A percentile compares a stretch with the other conserved stretches of the same genome.
These are phyloP conservation scores for Cerrena zonata DNA, from an alignment of 1,284 basidiomycete species.

Conservation along the genomic window DNA sequence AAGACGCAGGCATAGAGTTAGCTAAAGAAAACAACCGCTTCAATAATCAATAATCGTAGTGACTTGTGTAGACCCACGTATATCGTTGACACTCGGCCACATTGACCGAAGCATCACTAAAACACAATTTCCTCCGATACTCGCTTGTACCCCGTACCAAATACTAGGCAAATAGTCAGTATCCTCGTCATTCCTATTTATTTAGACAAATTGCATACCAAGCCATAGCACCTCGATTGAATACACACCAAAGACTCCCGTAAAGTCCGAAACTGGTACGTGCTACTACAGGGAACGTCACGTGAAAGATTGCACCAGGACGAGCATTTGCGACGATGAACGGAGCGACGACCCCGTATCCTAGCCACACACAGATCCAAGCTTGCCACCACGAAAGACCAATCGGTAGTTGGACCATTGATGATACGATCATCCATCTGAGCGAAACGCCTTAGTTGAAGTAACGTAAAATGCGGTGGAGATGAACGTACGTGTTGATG, in stretches of 20 bases:
- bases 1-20: slow-evolving; percentile 63
- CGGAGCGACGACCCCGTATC: slow-evolving; percentile 66
- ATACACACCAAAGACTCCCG: slow-evolving; percentile 77
- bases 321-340: slow-evolving; percentile 79
- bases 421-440: slow-evolving; percentile 72
- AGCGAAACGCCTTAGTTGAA: slow-evolving; percentile 8
- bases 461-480: slow-evolving; percentile 1
- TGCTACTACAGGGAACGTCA: slow-evolving; percentile 77
- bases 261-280: slow-evolving; percentile 78
- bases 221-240: slow-evolving; percentile 76
- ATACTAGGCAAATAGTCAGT: slow-evolving; percentile 34
- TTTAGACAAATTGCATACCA: slow-evolving; percentile 39
- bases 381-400: slow-evolving; percentile 82
- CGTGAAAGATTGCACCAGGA: slow-evolving; percentile 72
- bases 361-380: slow-evolving; percentile 74
- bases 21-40: slow-evolving; percentile 29
- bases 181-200: background rate
- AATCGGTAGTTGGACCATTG: slow-evolving; percentile 56
- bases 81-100: slow-evolving; percentile 67
- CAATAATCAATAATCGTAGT: background rate
- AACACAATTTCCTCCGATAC: slow-evolving; percentile 75
- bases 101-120: slow-evolving; percentile 68
- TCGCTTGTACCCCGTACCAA: slow-evolving; percentile 79
- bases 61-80: slow-evolving; percentile 42
- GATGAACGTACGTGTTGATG: slow-evolving; percentile 61